Base-by-base conservation (phyloP, 257 asterid species). In the Capsicum rhomboideum region DNA sequence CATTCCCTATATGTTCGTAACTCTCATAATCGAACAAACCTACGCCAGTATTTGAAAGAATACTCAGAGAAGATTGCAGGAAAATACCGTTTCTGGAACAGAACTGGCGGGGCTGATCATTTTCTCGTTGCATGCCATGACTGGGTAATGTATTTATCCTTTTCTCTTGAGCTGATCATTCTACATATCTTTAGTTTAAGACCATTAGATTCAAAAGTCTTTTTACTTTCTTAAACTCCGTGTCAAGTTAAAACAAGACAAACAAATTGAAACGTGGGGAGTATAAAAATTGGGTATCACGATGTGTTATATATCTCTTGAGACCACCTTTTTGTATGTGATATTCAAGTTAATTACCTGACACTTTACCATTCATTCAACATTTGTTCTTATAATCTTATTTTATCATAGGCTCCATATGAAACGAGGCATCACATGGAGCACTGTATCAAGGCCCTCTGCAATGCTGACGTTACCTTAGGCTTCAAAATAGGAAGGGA, bases 51-150 rank as follows among this genome's bases (percentile, higher is more conserved):
- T 85, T 87, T 95, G 92, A 93, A 86, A 88, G 90, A 88, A 55
- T 95, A 95, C 89, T 83, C 97, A 1, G 99, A 94, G 72, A 89
- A 86, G 82, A 92, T 95, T 59, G 97, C 99, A 53, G 89, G 93
- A 20, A 95, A 93, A 84, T 95, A 95, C 87, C 93, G 87, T 77
- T 94, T 91, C 87, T 95, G 97, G 97, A 95, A 94, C 88, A 90
- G 99, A 92, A 95, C 98, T 28, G 94, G 97, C 16, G 99, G 99
- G 58, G 94, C 97, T 2, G 97, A 95, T 86, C 99, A 95, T 89
- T 93, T 95, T 90, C 98, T 95, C 58, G 98, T 92, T 78, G 99
- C 98, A 74, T 94, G 99, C 89, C 99, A 95, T 85, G 99, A 93
- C 83, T 95, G 99, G 99, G 99, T 95, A 93, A 85, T 83, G 54